Evolutionary conservation across 2,329 filamentous ascomycete species (phyloP).

Genomic region (Trichophyton mentagrophytes): DNA sequence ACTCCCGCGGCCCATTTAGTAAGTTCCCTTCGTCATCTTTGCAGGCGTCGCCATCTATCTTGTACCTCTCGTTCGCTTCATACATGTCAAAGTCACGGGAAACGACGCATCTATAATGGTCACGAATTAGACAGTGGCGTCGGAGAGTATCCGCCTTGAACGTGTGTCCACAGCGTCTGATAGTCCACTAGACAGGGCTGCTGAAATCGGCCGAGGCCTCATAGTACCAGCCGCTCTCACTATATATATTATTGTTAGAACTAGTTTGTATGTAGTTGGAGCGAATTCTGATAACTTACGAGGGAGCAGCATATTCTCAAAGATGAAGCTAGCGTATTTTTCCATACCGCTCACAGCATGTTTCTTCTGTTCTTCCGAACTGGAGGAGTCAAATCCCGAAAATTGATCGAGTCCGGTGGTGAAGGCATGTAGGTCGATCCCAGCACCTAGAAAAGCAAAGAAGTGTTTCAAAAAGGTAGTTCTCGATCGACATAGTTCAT

Average conservation of each 20-base stretch:
- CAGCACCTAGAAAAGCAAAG: slow-evolving; percentile 9
- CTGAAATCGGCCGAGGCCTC: slow-evolving; percentile 13
- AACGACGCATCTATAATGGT: slow-evolving; percentile 14
- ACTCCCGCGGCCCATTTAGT: not conserved
- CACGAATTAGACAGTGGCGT: slow-evolving; percentile 14
- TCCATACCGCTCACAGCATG: slow-evolving; percentile 7
- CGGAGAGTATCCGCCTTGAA: slow-evolving; percentile 11
- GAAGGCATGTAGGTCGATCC: slow-evolving; percentile 2
- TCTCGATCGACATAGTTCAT: slow-evolving; percentile 13
- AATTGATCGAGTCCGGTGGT: slow-evolving; percentile 6
- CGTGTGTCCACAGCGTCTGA: not conserved
- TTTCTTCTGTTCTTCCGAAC: slow-evolving; percentile 3
- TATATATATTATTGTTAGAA: slow-evolving; percentile 2
- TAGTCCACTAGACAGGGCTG: slow-evolving; percentile 8
- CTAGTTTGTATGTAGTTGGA: not conserved
- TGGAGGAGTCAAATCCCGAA: slow-evolving; percentile 5
- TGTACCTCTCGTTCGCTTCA: slow-evolving; percentile 10
- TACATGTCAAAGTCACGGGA: slow-evolving; percentile 12
- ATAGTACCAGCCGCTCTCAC: slow-evolving; percentile 13
- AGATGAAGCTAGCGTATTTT: slow-evolving; percentile 13
- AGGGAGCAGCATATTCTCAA: slow-evolving; percentile 14
- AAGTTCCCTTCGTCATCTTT: slow-evolving; percentile 14
- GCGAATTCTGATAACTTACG: slow-evolving; percentile 9
- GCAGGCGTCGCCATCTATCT: slow-evolving; percentile 9
- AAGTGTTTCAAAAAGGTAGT: slow-evolving; percentile 10